phyloP scores from a whole-genome alignment of 2,329 filamentous ascomycete genomes.

The Waltergamsia citrina region DNA sequence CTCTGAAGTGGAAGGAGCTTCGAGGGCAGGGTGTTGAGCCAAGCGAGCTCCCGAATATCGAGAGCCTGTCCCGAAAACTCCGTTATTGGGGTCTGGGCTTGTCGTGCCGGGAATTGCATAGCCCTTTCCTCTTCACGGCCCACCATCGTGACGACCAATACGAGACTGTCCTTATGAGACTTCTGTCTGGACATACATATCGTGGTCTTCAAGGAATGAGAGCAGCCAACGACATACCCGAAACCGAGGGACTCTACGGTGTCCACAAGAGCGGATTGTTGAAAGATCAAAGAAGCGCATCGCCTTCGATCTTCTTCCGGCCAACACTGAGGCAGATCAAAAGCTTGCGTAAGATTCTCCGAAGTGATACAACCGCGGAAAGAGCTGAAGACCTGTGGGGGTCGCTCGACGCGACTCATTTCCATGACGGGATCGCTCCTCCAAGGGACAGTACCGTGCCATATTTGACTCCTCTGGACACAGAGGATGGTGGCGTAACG shows the following conservation, averaged over 20 bases:
- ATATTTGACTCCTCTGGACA: conserved; percentile 21
- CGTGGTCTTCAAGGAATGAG: conserved; percentile 66
- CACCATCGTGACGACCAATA: conserved; percentile 89
- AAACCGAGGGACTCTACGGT: conserved; percentile 68
- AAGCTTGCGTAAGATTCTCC: conserved; percentile 16
- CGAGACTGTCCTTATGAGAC: conserved; percentile 77
- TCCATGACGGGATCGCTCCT: conserved; percentile 13
- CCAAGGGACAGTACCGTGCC: conserved; percentile 13
- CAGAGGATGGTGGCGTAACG: conserved; percentile 58
- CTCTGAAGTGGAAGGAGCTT: conserved; percentile 36
- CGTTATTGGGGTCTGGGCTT: conserved; percentile 65
- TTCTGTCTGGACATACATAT: conserved; percentile 57
- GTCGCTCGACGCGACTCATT: conserved; percentile 12
- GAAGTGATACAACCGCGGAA: conserved; percentile 12
- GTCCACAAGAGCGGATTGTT: conserved; percentile 56
- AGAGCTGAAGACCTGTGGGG: not conserved
- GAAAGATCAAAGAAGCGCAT: conserved; percentile 28
- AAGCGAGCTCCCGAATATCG: conserved; percentile 50
- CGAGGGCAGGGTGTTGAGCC: conserved; percentile 17
- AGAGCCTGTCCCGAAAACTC: conserved; percentile 63
- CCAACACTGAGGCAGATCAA: conserved; percentile 18
- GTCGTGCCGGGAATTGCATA: conserved; percentile 40
- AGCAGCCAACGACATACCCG: conserved; percentile 61
- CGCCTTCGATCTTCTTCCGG: conserved; percentile 28
- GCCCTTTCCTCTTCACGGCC: conserved; percentile 61